These are phyloP conservation scores for Suhomyces emberorum DNA, from an alignment of 805 yeast species.

Conservation along the genomic window DNA sequence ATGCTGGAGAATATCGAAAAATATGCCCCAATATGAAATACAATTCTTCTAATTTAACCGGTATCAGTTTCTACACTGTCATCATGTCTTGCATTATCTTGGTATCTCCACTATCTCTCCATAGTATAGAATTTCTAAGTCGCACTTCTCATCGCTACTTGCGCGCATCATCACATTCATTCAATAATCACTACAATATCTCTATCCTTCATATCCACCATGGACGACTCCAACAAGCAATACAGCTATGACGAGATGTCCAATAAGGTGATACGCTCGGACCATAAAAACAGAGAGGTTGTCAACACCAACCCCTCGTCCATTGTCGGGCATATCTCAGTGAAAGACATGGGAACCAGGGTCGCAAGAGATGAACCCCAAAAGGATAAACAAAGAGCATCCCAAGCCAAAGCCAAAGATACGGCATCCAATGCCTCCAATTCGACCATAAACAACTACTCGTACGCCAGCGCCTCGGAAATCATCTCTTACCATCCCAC, in stretches of 20 bases:
- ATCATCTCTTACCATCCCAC: conserved; percentile 62
- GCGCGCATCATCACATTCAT: too few species aligned
- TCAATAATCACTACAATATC: background rate
- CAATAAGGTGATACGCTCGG: conserved; percentile 57
- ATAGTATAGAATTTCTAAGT: too few species aligned
- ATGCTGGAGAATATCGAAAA: too few species aligned
- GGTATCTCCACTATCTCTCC: too few species aligned
- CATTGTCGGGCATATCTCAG: conserved; percentile 62
- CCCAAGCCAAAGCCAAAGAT: background rate
- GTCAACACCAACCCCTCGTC: conserved; percentile 67
- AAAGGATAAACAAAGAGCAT: background rate
- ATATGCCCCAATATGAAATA: too few species aligned
- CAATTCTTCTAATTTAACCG: too few species aligned
- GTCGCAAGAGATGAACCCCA: conserved; percentile 17
- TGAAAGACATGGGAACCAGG: conserved; percentile 67
- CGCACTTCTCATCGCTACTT: too few species aligned
- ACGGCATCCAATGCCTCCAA: conserved; percentile 9
- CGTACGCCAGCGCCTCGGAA: conserved; percentile 31
- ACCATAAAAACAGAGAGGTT: conserved; percentile 37
- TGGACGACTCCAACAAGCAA: conserved; percentile 14
- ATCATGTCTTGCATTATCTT: too few species aligned
- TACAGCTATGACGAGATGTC: conserved; percentile 74
- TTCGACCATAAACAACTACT: conserved; percentile 9
- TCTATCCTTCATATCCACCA: background rate
- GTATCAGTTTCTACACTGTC: too few species aligned